Percentiles rank a stretch among this genome's conserved stretches.
Conservation (phyloP, 108 stramenopile species). For the Discostella stelligeroides region DNA sequence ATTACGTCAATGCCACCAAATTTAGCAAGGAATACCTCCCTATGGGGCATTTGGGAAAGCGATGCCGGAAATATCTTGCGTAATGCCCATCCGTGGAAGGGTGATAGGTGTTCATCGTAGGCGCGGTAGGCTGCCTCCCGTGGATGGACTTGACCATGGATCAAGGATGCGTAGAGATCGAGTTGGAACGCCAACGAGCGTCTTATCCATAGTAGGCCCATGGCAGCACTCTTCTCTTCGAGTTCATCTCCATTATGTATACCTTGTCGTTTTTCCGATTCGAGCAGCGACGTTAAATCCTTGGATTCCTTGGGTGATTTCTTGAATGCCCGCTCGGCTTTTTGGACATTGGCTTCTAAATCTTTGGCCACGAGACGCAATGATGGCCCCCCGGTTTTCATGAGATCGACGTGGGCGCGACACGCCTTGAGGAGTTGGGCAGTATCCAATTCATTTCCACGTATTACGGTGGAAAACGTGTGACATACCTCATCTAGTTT, state of each 20-base stretch:
- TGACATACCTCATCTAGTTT: slow-evolving; percentile 47
- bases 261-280: slow-evolving; percentile 35
- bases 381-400: slow-evolving; percentile 46
- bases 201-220: slow-evolving; percentile 69
- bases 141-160: slow-evolving; percentile 20
- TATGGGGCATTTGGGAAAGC: slow-evolving; percentile 31
- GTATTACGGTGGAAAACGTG: slow-evolving; percentile 23
- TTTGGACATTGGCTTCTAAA: slow-evolving; percentile 54
- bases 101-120: slow-evolving; percentile 40
- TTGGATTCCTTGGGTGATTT: slow-evolving; percentile 43
- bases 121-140: slow-evolving; percentile 46
- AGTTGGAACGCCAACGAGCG: slow-evolving; percentile 58
- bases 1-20: slow-evolving; percentile 51
- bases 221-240: slow-evolving; percentile 59
- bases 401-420: slow-evolving; percentile 39
- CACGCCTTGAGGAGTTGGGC: slow-evolving; percentile 55
- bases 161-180: slow-evolving; percentile 46
- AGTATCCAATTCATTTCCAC: slow-evolving; percentile 46
- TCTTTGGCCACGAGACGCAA: slow-evolving; percentile 54
- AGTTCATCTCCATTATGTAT: slow-evolving; percentile 50
- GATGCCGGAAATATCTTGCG: slow-evolving; percentile 41
- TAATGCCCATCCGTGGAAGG: slow-evolving; percentile 55
- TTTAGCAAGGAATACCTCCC: slow-evolving; percentile 34
- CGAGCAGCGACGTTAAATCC: slow-evolving; percentile 40
- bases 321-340: slow-evolving; percentile 50